Conservation (phyloP, 2,329 filamentous ascomycete species). For the Penicillium olsonii region DNA sequence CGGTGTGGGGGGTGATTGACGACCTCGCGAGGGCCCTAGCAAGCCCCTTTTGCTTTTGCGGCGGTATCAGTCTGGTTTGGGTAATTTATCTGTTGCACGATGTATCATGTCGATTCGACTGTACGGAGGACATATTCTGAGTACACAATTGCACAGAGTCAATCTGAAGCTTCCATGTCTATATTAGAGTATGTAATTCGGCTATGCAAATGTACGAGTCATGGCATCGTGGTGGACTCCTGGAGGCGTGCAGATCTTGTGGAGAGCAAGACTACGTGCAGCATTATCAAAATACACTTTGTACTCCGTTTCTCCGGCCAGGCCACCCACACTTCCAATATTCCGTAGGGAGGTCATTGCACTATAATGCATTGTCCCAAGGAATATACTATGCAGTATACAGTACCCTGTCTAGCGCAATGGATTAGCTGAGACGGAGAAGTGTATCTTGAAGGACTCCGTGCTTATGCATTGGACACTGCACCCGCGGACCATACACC, state of each 20-base stretch:
- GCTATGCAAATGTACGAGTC: neutral
- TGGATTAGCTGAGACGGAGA: neutral
- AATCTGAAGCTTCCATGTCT: too few species aligned
- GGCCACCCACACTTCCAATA: neutral
- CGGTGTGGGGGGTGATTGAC: neutral
- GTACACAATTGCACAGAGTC: too few species aligned
- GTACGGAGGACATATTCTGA: neutral
- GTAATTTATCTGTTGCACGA: neutral
- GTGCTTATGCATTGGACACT: neutral
- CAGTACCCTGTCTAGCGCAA: too few species aligned
- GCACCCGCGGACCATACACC: neutral
- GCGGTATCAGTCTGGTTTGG: neutral
- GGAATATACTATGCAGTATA: too few species aligned
- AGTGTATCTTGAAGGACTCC: neutral
- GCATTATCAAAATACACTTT: neutral
- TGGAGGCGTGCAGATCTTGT: conserved; percentile 9
- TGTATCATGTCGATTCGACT: neutral
- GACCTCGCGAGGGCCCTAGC: neutral
- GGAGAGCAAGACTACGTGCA: conserved; percentile 3
- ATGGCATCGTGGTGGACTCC: neutral
- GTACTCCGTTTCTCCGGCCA: neutral
- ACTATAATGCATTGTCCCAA: too few species aligned
- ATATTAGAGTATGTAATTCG: neutral
- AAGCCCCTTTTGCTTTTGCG: conserved; percentile 10
- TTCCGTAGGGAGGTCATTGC: too few species aligned